Conservation (phyloP, 768 basidiomycete genomes). For the Lentinula lateritia region DNA sequence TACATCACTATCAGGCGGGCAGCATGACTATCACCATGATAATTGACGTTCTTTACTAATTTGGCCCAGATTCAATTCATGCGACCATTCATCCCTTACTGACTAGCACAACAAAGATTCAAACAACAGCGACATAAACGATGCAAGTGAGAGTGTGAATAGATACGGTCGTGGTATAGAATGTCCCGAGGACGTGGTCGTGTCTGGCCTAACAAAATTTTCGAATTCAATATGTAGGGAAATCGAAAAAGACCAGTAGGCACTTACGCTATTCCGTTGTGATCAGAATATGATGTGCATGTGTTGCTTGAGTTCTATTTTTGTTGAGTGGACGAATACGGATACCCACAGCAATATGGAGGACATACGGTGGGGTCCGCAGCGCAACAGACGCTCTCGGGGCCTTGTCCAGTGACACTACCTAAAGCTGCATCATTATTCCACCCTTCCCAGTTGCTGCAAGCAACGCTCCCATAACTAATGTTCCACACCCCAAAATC, state of each 20-base stretch:
- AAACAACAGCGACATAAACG: background rate
- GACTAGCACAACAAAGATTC: background rate
- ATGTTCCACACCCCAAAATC: conserved; percentile 89
- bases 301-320: conserved; percentile 35
- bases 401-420: conserved; percentile 52
- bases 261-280: conserved; percentile 58
- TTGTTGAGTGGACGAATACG: background rate
- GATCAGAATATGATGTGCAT: conserved; percentile 70
- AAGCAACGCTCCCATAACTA: conserved; percentile 61
- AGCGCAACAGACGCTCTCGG: conserved; percentile 65
- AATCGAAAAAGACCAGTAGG: background rate
- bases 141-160: conserved; percentile 3
- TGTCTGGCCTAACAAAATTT: conserved; percentile 29
- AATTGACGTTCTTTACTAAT: background rate
- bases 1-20: background rate
- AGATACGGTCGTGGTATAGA: conserved; percentile 10
- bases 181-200: conserved; percentile 19
- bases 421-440: conserved; percentile 59
- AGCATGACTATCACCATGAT: background rate
- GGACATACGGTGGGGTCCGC: conserved; percentile 48
- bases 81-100: background rate
- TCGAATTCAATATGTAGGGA: no score
- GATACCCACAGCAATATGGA: background rate
- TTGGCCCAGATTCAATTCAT: background rate
- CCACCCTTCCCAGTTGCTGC: conserved; percentile 61